Base-by-base conservation (phyloP, 345 rosid genomes). In the Boechera stricta region DNA sequence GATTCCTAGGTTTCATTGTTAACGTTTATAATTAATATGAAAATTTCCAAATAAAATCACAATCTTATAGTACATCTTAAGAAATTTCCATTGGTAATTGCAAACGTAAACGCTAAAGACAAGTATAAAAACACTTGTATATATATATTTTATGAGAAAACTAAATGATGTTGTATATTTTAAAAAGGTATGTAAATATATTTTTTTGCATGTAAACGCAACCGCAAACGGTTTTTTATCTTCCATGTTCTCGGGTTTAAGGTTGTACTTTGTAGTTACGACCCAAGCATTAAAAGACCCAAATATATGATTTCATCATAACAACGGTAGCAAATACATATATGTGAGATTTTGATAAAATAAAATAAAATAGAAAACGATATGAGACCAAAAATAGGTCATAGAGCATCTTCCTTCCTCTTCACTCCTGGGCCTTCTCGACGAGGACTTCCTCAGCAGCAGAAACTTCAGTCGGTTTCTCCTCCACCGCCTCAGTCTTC, bases 391-490 rank as follows among this genome's bases (percentile, higher is more conserved):
- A 71, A 41, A 26, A 35, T 56, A 29, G 72, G 61, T 71, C 72
- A 68, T 42, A 59, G 12, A 38, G 48, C 42, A 48, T 48, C 48
- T 18, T 71, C 62, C 35, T 55, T 64, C 55, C 16, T 47, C 62
- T 48, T 77, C 65, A 77, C 61, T 63, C 68, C 11, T 64, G 76
- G 13, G 54, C 72, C 54, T 64, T 71, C 72, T 77, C 61, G 13
- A 10, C 72, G 29, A 59, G 53, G n/a, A 58, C 81, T 45, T 64
- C 76, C 39, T 0, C 35, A 16, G 72, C 33, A 53, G 35, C 71
- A 33, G 18, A 71, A 11, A 28, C 75, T 45, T 77, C 64, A 7
- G 44, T 39, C 9, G 15, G 29, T 18, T 35, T 35, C 2, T 59
- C 75, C 58, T 69, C 75, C 15, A 12, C 72, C 36, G 33, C 28